Percentiles rank a stretch among this genome's conserved stretches.
These are phyloP conservation scores for Edaphochlamys debaryana DNA, from an alignment of 139 green algal genomes.

Conservation along the genomic window DNA sequence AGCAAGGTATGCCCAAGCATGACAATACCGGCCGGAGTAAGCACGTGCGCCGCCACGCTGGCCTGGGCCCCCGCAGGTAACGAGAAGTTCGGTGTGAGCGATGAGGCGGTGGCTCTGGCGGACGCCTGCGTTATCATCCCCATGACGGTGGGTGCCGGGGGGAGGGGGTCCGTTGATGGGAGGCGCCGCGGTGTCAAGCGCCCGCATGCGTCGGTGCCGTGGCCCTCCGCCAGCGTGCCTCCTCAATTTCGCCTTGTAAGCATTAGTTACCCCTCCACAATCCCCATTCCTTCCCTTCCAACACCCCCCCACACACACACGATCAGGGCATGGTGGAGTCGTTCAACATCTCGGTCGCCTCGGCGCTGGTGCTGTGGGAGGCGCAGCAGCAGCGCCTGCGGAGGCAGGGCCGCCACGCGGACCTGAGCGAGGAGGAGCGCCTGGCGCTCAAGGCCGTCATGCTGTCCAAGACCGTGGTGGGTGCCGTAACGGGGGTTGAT, in stretches of 20 bases:
- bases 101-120: slow-evolving; percentile 64
- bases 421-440: slow-evolving; percentile 54
- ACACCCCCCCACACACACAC: too few relatives aligned
- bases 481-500: background rate
- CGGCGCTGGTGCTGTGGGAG: slow-evolving; percentile 74
- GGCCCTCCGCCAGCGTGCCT: too few relatives aligned
- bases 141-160: slow-evolving; percentile 51
- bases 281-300: too few relatives aligned
- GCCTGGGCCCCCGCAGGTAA: too few relatives aligned
- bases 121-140: slow-evolving; percentile 74
- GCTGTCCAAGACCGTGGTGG: slow-evolving; percentile 58
- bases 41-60: too few relatives aligned
- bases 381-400: slow-evolving; percentile 53
- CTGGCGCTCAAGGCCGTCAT: slow-evolving; percentile 56
- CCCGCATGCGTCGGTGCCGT: too few relatives aligned
- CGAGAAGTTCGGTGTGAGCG: slow-evolving; percentile 74
- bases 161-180: too few relatives aligned
- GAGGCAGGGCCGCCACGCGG: slow-evolving; percentile 48
- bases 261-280: too few relatives aligned
- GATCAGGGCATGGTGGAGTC: slow-evolving; percentile 83
- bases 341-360: slow-evolving; percentile 84
- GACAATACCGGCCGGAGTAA: too few relatives aligned
- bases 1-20: too few relatives aligned
- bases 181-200: too few relatives aligned
- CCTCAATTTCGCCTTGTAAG: too few relatives aligned